Conservation (phyloP, 2,329 filamentous ascomycete genomes). For the Sporothrix euskadiensis region DNA sequence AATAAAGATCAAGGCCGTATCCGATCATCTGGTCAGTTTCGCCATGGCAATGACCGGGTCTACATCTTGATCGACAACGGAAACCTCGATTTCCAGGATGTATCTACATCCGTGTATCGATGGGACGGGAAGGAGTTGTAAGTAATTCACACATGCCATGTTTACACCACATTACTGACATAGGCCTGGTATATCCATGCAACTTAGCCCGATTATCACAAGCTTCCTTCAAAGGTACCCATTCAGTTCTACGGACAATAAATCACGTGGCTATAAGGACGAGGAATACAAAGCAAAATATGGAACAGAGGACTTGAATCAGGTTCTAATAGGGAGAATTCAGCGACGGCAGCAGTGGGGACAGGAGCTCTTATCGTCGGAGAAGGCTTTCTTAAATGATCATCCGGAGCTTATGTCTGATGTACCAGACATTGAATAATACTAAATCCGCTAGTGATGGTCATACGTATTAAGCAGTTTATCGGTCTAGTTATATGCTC, state of each 20-base stretch:
- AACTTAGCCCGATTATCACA: neutral
- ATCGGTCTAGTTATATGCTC: too few relatives aligned
- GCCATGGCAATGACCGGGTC: neutral
- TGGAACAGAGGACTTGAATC: neutral
- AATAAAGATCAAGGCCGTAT: slow-evolving; percentile 2
- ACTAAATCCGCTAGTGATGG: too few relatives aligned
- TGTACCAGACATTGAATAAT: too few relatives aligned
- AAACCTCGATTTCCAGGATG: neutral
- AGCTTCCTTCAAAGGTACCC: neutral
- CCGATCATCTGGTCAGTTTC: slow-evolving; percentile 4
- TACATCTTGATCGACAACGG: neutral
- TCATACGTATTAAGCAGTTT: too few relatives aligned
- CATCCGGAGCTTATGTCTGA: neutral
- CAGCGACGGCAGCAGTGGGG: slow-evolving; percentile 3
- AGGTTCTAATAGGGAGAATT: neutral
- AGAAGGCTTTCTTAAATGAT: neutral
- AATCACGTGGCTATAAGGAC: neutral
- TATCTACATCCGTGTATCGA: neutral
- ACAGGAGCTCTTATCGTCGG: neutral
- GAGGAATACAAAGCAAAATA: slow-evolving; percentile 6
- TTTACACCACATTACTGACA: neutral
- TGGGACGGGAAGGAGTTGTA: neutral
- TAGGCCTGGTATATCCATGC: neutral
- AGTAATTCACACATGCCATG: neutral
- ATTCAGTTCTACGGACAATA: neutral